Evolutionary conservation across 257 asterid genomes (phyloP), one percentile per base, ranked within the genome.

Genomic region (Petunia secreta): DNA sequence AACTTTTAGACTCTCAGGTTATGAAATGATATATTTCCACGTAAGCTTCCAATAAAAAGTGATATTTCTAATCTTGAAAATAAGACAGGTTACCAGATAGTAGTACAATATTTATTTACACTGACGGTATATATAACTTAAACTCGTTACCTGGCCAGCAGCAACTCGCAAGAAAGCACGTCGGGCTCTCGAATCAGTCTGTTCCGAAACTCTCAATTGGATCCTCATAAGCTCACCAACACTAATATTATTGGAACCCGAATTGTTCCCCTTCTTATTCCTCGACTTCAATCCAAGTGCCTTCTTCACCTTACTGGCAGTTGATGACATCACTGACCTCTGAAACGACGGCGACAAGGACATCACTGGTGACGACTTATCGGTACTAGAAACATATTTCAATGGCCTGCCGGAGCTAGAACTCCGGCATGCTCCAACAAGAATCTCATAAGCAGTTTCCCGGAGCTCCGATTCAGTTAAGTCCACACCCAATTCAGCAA

Each of bases 171-270:
- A 81, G 80, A 93, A 82, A 66, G 94, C 92, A 55, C 97, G 87
- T 40, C 99, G 89, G 87, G 91, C 87, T 80, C 98, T 89, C 50
- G 97, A 91, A 92, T 95, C 97, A 14, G 85, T 87, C 83, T 85
- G 93, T 84, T 93, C 98, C 43, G 98, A 87, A 69, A 93, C 85
- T 85, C 89, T 87, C 99, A 95, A 91, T 88, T 95, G 99, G 66
- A 90, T 83, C 89, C 97, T 92, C 85, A 93, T 88, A 82, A 95
- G 85, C 85, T 95, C 98, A 58, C 93, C 93, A 78, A 79, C 82
- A 43, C 84, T 86, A 65, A 80, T 87, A 15, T 25, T 25, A 25
- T 25, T 25, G 25, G 84, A 83, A 52, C 83, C 85, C 82, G 80
- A 86, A 65, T 83, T 83, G 36, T 82, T 75, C 60, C 63, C 85